Conservation (phyloP, 2,329 filamentous ascomycete genomes). For the Fusarium fujikuroi region DNA sequence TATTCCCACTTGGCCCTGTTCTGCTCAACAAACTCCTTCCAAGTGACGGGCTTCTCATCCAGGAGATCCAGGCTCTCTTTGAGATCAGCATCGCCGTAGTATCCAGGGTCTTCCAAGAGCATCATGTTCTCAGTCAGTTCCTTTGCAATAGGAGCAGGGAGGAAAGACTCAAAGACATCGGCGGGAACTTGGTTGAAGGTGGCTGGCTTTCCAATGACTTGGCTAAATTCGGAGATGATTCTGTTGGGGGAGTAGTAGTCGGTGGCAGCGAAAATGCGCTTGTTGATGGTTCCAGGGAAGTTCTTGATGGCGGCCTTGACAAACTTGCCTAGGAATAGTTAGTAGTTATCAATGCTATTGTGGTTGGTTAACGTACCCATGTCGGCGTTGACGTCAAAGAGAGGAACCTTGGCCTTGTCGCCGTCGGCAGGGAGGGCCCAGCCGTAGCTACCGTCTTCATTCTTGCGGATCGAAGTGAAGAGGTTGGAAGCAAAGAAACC, state of each 20-base stretch:
- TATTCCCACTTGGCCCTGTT: slow-evolving; percentile 47
- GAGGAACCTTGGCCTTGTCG: slow-evolving; percentile 49
- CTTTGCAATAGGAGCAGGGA: slow-evolving; percentile 43
- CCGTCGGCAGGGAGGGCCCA: slow-evolving; percentile 45
- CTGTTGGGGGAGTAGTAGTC: slow-evolving; percentile 50
- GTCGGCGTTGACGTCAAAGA: slow-evolving; percentile 53
- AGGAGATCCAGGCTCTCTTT: slow-evolving; percentile 48
- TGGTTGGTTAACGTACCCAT: slow-evolving; percentile 47
- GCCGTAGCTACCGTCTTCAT: slow-evolving; percentile 45
- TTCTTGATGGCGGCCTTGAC: slow-evolving; percentile 50
- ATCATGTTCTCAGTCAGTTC: slow-evolving; percentile 57
- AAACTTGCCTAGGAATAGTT: slow-evolving; percentile 43
- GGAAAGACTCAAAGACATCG: slow-evolving; percentile 51
- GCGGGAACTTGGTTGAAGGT: slow-evolving; percentile 46
- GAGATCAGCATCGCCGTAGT: slow-evolving; percentile 52
- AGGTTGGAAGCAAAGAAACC: slow-evolving; percentile 67
- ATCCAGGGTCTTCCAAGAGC: slow-evolving; percentile 55
- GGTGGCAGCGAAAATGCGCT: slow-evolving; percentile 50
- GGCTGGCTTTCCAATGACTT: slow-evolving; percentile 50
- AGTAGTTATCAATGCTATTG: accelerated
- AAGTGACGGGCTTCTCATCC: slow-evolving; percentile 51
- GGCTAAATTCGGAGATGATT: slow-evolving; percentile 49
- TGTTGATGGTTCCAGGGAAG: slow-evolving; percentile 43
- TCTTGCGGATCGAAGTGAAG: slow-evolving; percentile 43
- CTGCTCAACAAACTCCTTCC: slow-evolving; percentile 51